phyloP scores from a whole-genome alignment of 345 rosid species.

The Camelina sativa region DNA sequence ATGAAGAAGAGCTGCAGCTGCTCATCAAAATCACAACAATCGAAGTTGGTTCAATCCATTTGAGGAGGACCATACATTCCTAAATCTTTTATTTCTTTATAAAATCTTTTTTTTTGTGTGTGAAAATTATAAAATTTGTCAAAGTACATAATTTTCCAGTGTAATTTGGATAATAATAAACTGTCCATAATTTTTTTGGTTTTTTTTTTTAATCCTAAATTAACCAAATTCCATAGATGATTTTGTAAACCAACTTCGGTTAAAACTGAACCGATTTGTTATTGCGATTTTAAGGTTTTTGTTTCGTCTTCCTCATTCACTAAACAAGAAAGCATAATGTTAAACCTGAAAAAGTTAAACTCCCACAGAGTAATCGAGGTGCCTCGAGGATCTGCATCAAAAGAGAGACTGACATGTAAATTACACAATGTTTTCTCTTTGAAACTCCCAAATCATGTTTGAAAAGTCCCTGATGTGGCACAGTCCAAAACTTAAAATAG shows the following conservation, averaged over 20 bases:
- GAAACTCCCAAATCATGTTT: no score
- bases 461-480: no score
- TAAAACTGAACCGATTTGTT: neutral
- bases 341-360: no score
- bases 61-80: slow-evolving; percentile 1
- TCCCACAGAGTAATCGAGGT: no score
- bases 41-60: slow-evolving; percentile 28
- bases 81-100: neutral
- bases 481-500: no score
- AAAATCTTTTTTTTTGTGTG: no score
- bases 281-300: neutral
- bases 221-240: no score
- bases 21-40: slow-evolving; percentile 34
- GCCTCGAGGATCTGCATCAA: no score
- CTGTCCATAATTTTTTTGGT: neutral
- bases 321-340: no score
- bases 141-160: slow-evolving; percentile 18
- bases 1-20: slow-evolving; percentile 52
- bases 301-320: neutral
- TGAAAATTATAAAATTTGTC: neutral
- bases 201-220: no score
- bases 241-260: slow-evolving; percentile 5
- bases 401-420: no score
- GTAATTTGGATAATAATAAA: slow-evolving; percentile 1
- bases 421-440: no score